Percentiles rank a stretch among this genome's conserved stretches.
These are phyloP conservation scores for Acanthamoeba castellanii DNA, from an alignment of 208 protist species.

Conservation along the genomic window DNA sequence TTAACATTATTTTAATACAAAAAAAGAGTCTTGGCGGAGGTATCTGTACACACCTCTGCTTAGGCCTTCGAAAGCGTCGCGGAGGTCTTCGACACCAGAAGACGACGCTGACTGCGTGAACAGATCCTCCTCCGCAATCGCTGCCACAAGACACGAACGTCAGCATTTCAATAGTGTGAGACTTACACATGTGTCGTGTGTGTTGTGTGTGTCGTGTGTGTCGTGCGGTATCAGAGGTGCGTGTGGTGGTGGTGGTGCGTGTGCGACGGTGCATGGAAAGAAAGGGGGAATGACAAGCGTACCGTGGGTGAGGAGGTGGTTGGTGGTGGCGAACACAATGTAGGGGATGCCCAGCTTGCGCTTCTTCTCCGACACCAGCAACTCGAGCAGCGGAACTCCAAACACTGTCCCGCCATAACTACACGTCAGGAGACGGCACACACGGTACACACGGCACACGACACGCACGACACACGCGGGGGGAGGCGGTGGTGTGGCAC, in stretches of 20 bases:
- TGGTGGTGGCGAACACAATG: constrained; percentile 42
- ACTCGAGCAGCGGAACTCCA: constrained; percentile 37
- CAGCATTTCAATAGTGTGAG: too few species aligned
- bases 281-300: neutral
- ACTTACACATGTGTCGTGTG: too few species aligned
- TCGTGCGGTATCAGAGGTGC: too few species aligned
- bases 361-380: constrained; percentile 57
- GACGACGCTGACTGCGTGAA: constrained; percentile 65
- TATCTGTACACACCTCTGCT: neutral
- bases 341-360: constrained; percentile 55
- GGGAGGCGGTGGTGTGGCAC: neutral
- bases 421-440: neutral
- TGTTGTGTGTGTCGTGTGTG: too few species aligned
- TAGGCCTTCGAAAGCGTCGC: neutral
- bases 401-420: neutral
- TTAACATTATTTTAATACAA: too few species aligned
- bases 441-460: neutral
- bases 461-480: neutral
- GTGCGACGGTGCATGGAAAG: neutral
- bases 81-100: neutral
- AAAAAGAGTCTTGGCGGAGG: neutral
- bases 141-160: neutral
- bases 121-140: constrained; percentile 44
- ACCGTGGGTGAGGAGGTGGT: constrained; percentile 65
- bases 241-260: neutral